phyloP scores from a whole-genome alignment of 768 basidiomycete species.

The Boletus tomentosulus region DNA sequence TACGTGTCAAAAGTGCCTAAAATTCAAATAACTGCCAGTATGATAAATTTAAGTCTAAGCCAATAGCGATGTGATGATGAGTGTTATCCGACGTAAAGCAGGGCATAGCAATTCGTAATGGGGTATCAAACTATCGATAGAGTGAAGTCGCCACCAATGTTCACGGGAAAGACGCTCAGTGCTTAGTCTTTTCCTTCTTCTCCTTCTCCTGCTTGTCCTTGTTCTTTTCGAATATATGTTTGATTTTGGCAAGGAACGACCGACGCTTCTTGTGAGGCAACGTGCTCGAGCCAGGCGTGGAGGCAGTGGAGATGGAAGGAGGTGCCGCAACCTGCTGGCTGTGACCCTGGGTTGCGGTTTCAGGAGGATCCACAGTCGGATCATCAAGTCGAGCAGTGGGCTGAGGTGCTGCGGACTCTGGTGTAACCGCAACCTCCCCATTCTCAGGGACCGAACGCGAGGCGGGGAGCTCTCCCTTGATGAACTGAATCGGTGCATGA shows the following conservation, averaged over 20 bases:
- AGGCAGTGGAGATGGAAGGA: slow-evolving; percentile 8
- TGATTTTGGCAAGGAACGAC: slow-evolving; percentile 52
- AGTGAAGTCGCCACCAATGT: neutral
- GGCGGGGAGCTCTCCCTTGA: neutral
- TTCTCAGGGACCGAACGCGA: slow-evolving; percentile 1
- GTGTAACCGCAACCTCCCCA: neutral
- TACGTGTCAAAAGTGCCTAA: slow-evolving; percentile 6
- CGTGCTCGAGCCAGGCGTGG: slow-evolving; percentile 35
- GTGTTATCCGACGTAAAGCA: slow-evolving; percentile 12
- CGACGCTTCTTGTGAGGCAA: slow-evolving; percentile 44
- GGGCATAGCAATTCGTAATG: slow-evolving; percentile 18
- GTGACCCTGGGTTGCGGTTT: neutral
- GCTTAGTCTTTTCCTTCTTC: slow-evolving; percentile 31
- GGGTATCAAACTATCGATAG: slow-evolving; percentile 2
- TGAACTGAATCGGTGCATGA: slow-evolving; percentile 15
- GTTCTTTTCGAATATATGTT: slow-evolving; percentile 49
- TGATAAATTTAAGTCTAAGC: slow-evolving; percentile 20
- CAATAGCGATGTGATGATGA: slow-evolving; percentile 6
- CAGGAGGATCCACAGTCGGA: neutral
- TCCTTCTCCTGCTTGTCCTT: slow-evolving; percentile 38
- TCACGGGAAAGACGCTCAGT: slow-evolving; percentile 1
- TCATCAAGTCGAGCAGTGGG: neutral
- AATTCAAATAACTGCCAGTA: slow-evolving; percentile 12
- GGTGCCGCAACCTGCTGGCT: neutral
- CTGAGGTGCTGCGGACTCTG: slow-evolving; percentile 1